Base-by-base conservation (phyloP, 768 basidiomycete species). In the Phallus indusiatus region DNA sequence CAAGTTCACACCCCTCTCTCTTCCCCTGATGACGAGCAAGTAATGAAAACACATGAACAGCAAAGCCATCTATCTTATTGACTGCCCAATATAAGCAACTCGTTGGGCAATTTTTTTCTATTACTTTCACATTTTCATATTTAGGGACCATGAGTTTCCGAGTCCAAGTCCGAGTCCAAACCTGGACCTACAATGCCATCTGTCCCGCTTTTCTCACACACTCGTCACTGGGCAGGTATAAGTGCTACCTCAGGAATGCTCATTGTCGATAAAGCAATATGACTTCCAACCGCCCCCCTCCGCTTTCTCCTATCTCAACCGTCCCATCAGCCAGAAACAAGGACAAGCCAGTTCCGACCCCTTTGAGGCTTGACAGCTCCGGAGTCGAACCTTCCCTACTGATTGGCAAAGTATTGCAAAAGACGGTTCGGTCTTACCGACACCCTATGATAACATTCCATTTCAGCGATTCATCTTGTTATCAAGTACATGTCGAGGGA, bases 401-500 rank as follows among this genome's bases (percentile, higher is more conserved):
- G 55, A 66, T 74, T 50, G 80, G 80, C 47, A 81, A 79, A 64
- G 67, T 71, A 5, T 64, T 81, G 28, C 74, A 66, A 10, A 68
- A 69, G 17, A 73, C 75, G 47, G 66, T 67, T 5, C 75, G 73
- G 59, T 80, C 80, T 0, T 60, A 70, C 16, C 67, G 63, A 22
- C 80, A 81, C 61, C 80, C 79, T 1, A 69, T 69, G 42, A 67
- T 81, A 59, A 78, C 77, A n/a, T 69, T 81, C 37, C 69, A 74
- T 55, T 81, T 79, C 60, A 61, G 72, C 42, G 80, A 80, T 64
- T 64, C 71, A 14, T 73, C 74, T 4, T 62, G 68, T 17, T 75
- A 74, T 58, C 79, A 80, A 64, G 68, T 85, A 54, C 77, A 77
- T n/a, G 77, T 85, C 37, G 83, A 83, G 53, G 84, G 84, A 1